Percentiles rank a stretch among this genome's conserved stretches.
Evolutionary conservation across 179 eudicot genomes (phyloP).

Genomic region (Silene vulgaris): DNA sequence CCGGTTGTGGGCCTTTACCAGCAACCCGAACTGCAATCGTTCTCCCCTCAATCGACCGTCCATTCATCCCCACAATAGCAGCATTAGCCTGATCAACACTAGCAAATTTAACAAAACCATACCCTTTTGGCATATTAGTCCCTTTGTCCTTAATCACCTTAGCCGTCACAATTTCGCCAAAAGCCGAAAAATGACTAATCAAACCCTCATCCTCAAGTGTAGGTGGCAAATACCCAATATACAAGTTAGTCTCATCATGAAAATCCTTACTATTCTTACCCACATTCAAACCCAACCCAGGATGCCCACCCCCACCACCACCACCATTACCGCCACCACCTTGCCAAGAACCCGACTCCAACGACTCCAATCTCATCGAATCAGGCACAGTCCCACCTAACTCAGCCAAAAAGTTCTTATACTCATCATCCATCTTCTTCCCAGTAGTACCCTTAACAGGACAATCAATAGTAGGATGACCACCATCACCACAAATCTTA

Average conservation of each 20-base stretch:
- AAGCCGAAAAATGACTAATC: conserved; percentile 54
- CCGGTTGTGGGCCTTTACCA: conserved; percentile 66
- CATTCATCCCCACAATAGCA: conserved; percentile 64
- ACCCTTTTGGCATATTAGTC: conserved; percentile 74
- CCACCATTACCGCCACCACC: conserved; percentile 19
- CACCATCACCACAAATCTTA: conserved; percentile 88
- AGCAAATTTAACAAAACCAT: conserved; percentile 78
- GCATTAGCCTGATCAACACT: conserved; percentile 48
- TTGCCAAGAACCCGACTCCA: background rate
- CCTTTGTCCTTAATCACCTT: conserved; percentile 59
- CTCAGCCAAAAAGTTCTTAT: conserved; percentile 79
- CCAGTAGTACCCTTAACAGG: conserved; percentile 76
- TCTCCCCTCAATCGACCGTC: conserved; percentile 59
- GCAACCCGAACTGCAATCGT: conserved; percentile 74
- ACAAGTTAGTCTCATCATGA: conserved; percentile 63
- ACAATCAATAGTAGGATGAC: conserved; percentile 86
- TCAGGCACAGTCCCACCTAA: conserved; percentile 82
- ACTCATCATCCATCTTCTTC: conserved; percentile 94
- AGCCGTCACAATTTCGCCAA: conserved; percentile 65
- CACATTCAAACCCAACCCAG: conserved; percentile 44
- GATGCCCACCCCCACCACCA: conserved; percentile 39
- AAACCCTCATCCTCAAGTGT: conserved; percentile 63
- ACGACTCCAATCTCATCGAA: conserved; percentile 39
- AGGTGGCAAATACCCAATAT: conserved; percentile 69
- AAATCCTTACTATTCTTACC: conserved; percentile 51